These are phyloP conservation scores for Nicotiana attenuata DNA, from an alignment of 257 asterid genomes.

Conservation along the genomic window DNA sequence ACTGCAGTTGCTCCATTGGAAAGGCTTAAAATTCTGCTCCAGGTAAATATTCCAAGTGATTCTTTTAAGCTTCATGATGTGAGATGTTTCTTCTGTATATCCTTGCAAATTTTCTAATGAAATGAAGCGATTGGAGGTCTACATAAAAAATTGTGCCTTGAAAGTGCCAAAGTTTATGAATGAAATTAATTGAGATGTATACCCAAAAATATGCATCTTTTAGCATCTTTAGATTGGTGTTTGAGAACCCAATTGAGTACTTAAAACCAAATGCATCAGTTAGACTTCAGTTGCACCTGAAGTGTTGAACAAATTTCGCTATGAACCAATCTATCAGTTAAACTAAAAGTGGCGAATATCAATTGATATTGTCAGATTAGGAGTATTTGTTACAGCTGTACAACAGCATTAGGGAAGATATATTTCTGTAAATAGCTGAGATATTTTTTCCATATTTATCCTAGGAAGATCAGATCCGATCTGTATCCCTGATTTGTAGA, in stretches of 20 bases:
- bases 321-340: not conserved
- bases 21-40: conserved; percentile 86
- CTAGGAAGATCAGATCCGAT: no score
- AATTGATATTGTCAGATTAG: no score
- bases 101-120: not conserved
- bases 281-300: not conserved
- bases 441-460: no score
- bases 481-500: no score
- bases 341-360: not conserved
- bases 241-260: conserved; percentile 12
- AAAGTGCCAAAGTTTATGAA: not conserved
- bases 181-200: not conserved
- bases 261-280: not conserved
- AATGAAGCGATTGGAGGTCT: not conserved
- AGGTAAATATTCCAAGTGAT: conserved; percentile 38
- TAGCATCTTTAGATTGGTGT: not conserved
- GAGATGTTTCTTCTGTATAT: not conserved
- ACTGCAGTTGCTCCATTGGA: conserved; percentile 99
- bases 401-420: no score
- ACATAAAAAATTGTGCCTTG: not conserved
- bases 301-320: not conserved
- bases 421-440: no score
- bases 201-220: not conserved
- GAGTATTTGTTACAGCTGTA: no score
- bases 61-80: not conserved